Percentiles rank a stretch among this genome's conserved stretches.
phyloP scores from a whole-genome alignment of 225 moss, liverwort and hornwort genomes.

The Bryum argenteum region DNA sequence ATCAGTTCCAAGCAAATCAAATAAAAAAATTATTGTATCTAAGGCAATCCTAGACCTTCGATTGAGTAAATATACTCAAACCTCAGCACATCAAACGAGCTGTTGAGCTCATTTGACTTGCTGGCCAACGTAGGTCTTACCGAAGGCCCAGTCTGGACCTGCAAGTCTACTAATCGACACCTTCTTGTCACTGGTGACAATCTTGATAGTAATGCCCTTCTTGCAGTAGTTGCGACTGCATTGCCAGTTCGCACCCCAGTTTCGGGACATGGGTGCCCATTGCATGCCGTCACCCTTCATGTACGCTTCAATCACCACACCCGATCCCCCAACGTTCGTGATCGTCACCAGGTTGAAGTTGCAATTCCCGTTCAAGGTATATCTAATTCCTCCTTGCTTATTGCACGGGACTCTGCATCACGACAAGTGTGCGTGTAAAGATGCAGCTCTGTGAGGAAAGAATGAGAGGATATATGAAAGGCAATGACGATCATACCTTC shows the following conservation, averaged over 20 bases:
- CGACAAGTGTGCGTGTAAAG: neutral
- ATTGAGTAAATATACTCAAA: constrained; percentile 20
- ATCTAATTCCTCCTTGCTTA: constrained; percentile 53
- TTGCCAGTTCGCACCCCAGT: constrained; percentile 65
- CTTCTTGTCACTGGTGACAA: constrained; percentile 52
- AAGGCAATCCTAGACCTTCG: neutral
- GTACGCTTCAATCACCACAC: constrained; percentile 44
- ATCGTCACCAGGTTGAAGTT: constrained; percentile 55
- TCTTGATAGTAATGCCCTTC: constrained; percentile 43
- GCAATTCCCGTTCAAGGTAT: constrained; percentile 50
- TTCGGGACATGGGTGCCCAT: constrained; percentile 42
- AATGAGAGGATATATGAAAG: neutral
- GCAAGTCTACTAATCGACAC: constrained; percentile 29
- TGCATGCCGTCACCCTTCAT: constrained; percentile 38
- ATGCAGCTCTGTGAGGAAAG: neutral
- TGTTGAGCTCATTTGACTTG: constrained; percentile 26
- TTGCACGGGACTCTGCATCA: constrained; percentile 43
- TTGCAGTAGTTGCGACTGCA: constrained; percentile 43
- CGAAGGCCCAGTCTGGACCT: constrained; percentile 48
- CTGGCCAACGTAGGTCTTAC: constrained; percentile 48
- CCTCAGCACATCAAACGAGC: constrained; percentile 13
- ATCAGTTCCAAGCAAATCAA: constrained; percentile 12
- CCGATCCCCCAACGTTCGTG: constrained; percentile 57
- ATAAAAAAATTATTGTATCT: neutral
- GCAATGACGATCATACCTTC: constrained; percentile 31